A percentile compares a stretch with the other conserved stretches of the same genome.
Evolutionary conservation across 1,284 basidiomycete genomes (phyloP).

Genomic region (Leucoagaricus sp.): DNA sequence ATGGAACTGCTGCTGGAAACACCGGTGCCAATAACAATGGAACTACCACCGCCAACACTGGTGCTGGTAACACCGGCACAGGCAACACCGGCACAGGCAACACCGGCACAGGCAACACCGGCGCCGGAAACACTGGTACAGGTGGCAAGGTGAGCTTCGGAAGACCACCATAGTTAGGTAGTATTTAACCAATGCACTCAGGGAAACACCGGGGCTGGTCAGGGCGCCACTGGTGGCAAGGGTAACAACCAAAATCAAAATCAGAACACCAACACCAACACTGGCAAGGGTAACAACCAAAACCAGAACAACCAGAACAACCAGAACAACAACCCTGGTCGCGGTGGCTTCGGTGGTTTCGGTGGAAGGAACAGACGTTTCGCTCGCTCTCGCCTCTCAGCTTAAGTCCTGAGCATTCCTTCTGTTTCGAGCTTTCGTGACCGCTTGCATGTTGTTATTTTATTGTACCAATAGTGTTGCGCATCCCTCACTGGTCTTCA

Average conservation of each 20-base stretch:
- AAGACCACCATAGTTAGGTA: too few species aligned
- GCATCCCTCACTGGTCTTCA: not conserved
- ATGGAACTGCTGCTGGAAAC: slow-evolving; percentile 4
- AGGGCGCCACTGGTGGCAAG: slow-evolving; percentile 15
- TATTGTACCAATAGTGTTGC: not conserved
- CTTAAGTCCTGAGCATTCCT: not conserved
- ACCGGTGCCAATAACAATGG: not conserved
- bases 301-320: slow-evolving; percentile 19
- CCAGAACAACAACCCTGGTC: slow-evolving; percentile 8
- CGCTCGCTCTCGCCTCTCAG: slow-evolving; percentile 10
- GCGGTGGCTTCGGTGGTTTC: not conserved
- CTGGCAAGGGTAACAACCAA: slow-evolving; percentile 12
- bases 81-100: slow-evolving; percentile 4
- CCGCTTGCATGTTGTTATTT: slow-evolving; percentile 1
- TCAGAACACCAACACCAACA: slow-evolving; percentile 12
- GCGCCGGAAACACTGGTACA: slow-evolving; percentile 13
- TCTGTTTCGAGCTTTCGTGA: not conserved
- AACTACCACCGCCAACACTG: slow-evolving; percentile 16
- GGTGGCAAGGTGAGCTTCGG: slow-evolving; percentile 15
- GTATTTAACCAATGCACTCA: too few species aligned
- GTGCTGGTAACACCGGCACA: slow-evolving; percentile 4
- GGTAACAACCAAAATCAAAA: not conserved
- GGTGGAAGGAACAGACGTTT: slow-evolving; percentile 11
- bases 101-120: slow-evolving; percentile 7
- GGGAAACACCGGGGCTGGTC: slow-evolving; percentile 14